Evolutionary conservation across 1,284 basidiomycete genomes (phyloP), one percentile per base, ranked within the genome.

Genomic region (Leccinum fallax): DNA sequence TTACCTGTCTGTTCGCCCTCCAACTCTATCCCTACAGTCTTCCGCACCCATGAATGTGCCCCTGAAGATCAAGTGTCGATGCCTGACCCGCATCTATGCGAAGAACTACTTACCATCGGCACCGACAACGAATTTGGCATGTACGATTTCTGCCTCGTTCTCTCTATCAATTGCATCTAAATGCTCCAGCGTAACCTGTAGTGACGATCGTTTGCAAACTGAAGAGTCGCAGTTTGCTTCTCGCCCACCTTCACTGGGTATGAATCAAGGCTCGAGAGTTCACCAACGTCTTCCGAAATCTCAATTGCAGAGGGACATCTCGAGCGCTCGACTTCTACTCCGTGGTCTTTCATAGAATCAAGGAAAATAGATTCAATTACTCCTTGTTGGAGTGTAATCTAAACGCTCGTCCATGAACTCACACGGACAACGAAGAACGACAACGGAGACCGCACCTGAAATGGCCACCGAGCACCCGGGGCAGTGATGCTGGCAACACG

Each of bases 21-120:
- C 34, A 54, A 16, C 53, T 21, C 58, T 92, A 92, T 87, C 5
- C 81, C 81, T 26, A 92, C 76, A 2, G 78, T 68, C 64, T 88
- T 87, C 19, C 91, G 82, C 6, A 91, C 88, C 90, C 89, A 93
- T 4, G 89, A 92, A 74, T 92, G 90, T 0, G 90, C 91, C 11
- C 87, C 86, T 83, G 34, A 26, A 16, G 1, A 49, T 11, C 55
- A 21, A 34, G 49, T 53, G 51, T 52, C 16, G 26, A 16, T 28
- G 5, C 9, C 7, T 19, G 38, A 40, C 16, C 1, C 8, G 24
- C 28, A 16, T 28, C 15, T 24, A 8, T 16, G 15, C 16, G 7
- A 7, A 26, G 16, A 19, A 48, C 10, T 6, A 57, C 75, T 60
- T 59, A 83, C 83, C 87, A 69, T 89, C 86, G 21, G 82, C 79